These are phyloP conservation scores for Ustilago cynodontis DNA, from an alignment of 1,284 basidiomycete genomes.

Conservation along the genomic window DNA sequence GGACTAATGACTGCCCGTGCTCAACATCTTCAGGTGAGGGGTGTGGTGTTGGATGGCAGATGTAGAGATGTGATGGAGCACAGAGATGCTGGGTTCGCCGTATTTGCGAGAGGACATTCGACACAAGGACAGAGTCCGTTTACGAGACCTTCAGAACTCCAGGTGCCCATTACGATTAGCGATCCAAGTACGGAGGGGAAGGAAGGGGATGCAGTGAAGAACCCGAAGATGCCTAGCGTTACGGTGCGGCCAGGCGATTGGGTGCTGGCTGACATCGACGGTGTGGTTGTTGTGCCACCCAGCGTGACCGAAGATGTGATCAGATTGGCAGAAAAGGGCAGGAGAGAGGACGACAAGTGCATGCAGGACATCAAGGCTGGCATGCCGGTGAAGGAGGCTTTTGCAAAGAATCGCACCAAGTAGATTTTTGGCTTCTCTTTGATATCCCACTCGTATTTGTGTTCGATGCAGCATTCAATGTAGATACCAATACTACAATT, in stretches of 20 bases:
- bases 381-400: constrained; percentile 80
- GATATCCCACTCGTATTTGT: neutral
- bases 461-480: neutral
- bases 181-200: constrained; percentile 48
- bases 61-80: constrained; percentile 87
- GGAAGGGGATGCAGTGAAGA: constrained; percentile 12
- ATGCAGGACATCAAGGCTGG: constrained; percentile 82
- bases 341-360: constrained; percentile 80
- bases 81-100: constrained; percentile 75
- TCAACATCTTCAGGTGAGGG: constrained; percentile 77
- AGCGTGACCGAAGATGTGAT: constrained; percentile 76
- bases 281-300: constrained; percentile 84
- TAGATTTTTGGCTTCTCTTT: constrained; percentile 42
- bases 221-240: constrained; percentile 71
- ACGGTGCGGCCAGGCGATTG: constrained; percentile 82
- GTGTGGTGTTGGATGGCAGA: constrained; percentile 82
- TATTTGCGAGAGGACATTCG: constrained; percentile 80
- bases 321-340: constrained; percentile 76
- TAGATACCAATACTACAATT: neutral
- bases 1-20: constrained; percentile 90
- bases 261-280: constrained; percentile 88
- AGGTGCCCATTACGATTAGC: constrained; percentile 79
- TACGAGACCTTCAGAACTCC: constrained; percentile 83
- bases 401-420: constrained; percentile 81
- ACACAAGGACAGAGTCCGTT: constrained; percentile 89